phyloP scores from a whole-genome alignment of 345 rosid genomes.

The Excoecaria cochinchinensis region DNA sequence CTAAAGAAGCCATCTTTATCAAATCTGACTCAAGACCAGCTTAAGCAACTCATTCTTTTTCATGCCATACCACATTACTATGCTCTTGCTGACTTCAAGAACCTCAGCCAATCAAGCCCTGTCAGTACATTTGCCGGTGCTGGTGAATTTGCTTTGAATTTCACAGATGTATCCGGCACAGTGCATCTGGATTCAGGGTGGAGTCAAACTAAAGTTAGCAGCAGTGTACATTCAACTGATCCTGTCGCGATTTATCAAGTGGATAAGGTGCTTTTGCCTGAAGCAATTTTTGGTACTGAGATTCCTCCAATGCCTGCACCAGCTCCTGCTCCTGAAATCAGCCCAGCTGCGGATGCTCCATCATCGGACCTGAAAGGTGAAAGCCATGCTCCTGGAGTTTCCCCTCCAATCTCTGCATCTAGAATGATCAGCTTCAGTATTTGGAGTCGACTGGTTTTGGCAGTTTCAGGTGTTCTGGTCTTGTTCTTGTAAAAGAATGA shows the following conservation, averaged over 20 bases:
- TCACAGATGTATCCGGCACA: slow-evolving; percentile 65
- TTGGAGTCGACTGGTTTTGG: slow-evolving; percentile 43
- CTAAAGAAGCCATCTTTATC: slow-evolving; percentile 64
- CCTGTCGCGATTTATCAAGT: slow-evolving; percentile 89
- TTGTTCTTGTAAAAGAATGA: slow-evolving; percentile 45
- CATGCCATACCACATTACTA: slow-evolving; percentile 80
- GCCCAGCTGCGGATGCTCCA: slow-evolving; percentile 70
- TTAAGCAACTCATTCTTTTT: slow-evolving; percentile 72
- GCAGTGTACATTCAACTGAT: slow-evolving; percentile 70
- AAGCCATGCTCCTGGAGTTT: slow-evolving; percentile 19
- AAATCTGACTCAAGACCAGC: slow-evolving; percentile 68
- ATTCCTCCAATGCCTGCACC: slow-evolving; percentile 90
- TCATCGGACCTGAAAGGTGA: slow-evolving; percentile 30
- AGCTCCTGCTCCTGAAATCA: slow-evolving; percentile 69
- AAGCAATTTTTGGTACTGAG: slow-evolving; percentile 84
- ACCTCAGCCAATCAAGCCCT: slow-evolving; percentile 64
- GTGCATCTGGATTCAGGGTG: slow-evolving; percentile 68
- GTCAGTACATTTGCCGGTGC: slow-evolving; percentile 69
- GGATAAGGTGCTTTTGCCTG: slow-evolving; percentile 71
- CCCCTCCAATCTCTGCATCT: slow-evolving; percentile 40
- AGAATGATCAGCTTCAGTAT: slow-evolving; percentile 27
- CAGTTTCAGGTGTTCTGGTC: slow-evolving; percentile 41
- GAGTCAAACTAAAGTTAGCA: slow-evolving; percentile 71
- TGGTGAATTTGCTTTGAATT: slow-evolving; percentile 52
- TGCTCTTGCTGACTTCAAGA: slow-evolving; percentile 71